phyloP scores from a whole-genome alignment of 495 filamentous ascomycete genomes.

The Aspergillus bridgeri region DNA sequence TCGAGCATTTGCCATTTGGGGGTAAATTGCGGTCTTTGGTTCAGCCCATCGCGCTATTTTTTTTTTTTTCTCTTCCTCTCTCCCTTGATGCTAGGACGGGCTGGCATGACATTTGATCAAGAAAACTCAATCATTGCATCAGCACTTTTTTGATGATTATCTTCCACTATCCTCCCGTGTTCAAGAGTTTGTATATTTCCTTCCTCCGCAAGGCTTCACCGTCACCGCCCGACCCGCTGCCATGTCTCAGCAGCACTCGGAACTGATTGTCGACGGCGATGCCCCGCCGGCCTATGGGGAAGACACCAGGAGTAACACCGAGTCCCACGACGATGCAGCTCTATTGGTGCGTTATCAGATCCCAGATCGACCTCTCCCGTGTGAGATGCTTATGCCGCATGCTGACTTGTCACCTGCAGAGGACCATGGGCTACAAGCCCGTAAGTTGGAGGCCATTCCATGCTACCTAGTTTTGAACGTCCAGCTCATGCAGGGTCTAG shows the following conservation, averaged over 20 bases:
- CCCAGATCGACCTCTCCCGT: background rate
- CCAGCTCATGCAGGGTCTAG: slow-evolving; percentile 22
- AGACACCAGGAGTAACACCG: slow-evolving; percentile 25
- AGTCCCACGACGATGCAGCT: slow-evolving; percentile 42
- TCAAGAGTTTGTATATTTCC: background rate
- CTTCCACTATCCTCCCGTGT: background rate
- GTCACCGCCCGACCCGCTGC: background rate
- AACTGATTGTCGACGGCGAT: slow-evolving; percentile 26
- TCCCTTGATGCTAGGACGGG: slow-evolving; percentile 14
- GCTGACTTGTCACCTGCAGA: slow-evolving; percentile 28
- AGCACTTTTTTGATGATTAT: background rate
- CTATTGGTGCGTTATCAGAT: slow-evolving; percentile 34
- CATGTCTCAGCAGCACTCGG: slow-evolving; percentile 20
- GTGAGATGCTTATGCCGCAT: background rate
- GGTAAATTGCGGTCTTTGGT: background rate
- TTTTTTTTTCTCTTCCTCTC: slow-evolving; percentile 8
- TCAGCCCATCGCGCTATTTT: background rate
- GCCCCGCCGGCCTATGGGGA: slow-evolving; percentile 25
- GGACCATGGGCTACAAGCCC: slow-evolving; percentile 49
- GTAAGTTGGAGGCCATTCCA: slow-evolving; percentile 24
- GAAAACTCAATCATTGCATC: slow-evolving; percentile 11
- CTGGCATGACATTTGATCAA: slow-evolving; percentile 14
- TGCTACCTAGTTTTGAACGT: background rate
- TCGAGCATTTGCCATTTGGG: background rate
- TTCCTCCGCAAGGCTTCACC: background rate